phyloP scores from a whole-genome alignment of 2,329 filamentous ascomycete species.

The Fusarium sp. region DNA sequence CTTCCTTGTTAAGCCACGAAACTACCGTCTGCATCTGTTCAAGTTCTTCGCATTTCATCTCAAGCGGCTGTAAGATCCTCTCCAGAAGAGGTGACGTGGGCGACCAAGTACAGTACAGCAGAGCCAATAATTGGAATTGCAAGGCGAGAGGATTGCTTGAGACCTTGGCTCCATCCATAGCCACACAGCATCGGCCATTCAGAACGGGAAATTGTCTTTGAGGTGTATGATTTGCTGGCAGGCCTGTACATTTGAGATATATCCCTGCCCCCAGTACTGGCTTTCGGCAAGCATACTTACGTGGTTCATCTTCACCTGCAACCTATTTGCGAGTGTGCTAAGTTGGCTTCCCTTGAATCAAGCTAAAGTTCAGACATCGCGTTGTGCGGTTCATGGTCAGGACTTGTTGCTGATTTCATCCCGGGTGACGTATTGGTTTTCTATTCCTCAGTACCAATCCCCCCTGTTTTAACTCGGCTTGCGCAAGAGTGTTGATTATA shows the following conservation, averaged over 20 bases:
- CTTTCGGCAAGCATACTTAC: slow-evolving; percentile 31
- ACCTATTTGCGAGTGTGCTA: slow-evolving; percentile 28
- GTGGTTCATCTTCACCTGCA: slow-evolving; percentile 33
- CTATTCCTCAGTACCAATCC: slow-evolving; percentile 24
- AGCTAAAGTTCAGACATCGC: slow-evolving; percentile 19
- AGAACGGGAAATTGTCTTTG: slow-evolving; percentile 30
- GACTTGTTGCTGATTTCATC: slow-evolving; percentile 30
- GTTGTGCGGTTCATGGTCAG: slow-evolving; percentile 20
- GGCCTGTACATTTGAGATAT: slow-evolving; percentile 34
- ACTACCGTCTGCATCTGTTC: slow-evolving; percentile 9
- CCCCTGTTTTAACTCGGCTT: slow-evolving; percentile 8
- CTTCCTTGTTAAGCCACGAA: slow-evolving; percentile 19
- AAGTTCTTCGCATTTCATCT: slow-evolving; percentile 20
- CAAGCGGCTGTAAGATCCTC: slow-evolving; percentile 16
- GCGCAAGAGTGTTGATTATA: slow-evolving; percentile 6
- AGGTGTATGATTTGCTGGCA: slow-evolving; percentile 41
- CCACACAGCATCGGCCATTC: slow-evolving; percentile 41
- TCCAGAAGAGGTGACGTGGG: slow-evolving; percentile 27
- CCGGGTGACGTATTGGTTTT: slow-evolving; percentile 22
- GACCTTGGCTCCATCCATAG: slow-evolving; percentile 36
- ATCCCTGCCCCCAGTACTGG: slow-evolving; percentile 35
- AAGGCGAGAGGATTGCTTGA: slow-evolving; percentile 36
- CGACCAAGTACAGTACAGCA: slow-evolving; percentile 23
- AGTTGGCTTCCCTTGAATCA: slow-evolving; percentile 16
- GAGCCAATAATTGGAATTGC: slow-evolving; percentile 38